Conservation (phyloP, 305 asterid species). For the Ruellia speciosa region DNA sequence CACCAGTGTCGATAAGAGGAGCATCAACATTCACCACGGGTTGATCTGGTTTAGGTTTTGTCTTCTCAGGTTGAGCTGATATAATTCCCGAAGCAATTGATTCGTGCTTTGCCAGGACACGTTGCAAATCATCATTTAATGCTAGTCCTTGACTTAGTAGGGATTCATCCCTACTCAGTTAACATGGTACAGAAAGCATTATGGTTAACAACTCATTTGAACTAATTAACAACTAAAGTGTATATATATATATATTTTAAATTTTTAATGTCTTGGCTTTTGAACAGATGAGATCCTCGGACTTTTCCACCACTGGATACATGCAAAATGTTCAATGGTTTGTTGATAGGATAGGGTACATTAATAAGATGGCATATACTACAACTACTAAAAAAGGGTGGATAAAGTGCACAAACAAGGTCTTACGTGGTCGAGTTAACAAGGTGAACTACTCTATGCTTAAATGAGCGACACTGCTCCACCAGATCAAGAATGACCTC, state of each 20-base stretch:
- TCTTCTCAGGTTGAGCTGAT: conserved; percentile 33
- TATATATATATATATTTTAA: no score
- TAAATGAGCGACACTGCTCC: conserved; percentile 75
- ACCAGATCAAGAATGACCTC: conserved; percentile 75
- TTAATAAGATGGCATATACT: not conserved
- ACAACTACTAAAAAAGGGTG: not conserved
- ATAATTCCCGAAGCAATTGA: conserved; percentile 50
- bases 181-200: conserved; percentile 7
- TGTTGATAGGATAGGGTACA: no score
- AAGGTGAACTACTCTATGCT: conserved; percentile 82
- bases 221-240: not conserved
- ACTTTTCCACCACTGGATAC: no score
- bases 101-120: conserved; percentile 69
- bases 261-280: no score
- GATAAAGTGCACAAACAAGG: conserved; percentile 18
- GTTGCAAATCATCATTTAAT: conserved; percentile 70
- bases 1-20: conserved; percentile 61
- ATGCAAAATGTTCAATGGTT: no score
- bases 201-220: not conserved
- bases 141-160: conserved; percentile 61
- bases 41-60: conserved; percentile 37
- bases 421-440: conserved; percentile 84
- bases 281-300: not conserved
- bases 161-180: conserved; percentile 52
- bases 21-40: conserved; percentile 48